These are phyloP conservation scores for Pseudonectria buxi DNA, from an alignment of 2,329 filamentous ascomycete genomes.

Conservation along the genomic window DNA sequence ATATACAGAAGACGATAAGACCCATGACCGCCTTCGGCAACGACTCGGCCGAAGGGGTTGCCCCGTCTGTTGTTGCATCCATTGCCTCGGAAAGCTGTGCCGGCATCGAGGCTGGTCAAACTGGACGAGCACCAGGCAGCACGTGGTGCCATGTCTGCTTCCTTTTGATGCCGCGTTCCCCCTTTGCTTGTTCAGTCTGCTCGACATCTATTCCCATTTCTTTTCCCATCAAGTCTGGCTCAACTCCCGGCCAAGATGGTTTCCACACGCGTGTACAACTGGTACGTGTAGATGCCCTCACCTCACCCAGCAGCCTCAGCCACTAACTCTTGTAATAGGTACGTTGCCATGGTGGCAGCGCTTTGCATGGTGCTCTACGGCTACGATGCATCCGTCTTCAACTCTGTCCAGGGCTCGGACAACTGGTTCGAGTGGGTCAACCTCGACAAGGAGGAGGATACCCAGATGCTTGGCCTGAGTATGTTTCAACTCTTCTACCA, in stretches of 20 bases:
- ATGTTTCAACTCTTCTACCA: neutral
- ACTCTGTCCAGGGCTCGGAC: conserved; percentile 60
- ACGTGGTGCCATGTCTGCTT: too few species aligned
- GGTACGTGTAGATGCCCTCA: conserved; percentile 5
- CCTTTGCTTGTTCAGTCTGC: too few species aligned
- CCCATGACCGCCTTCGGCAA: too few species aligned
- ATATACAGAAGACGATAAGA: too few species aligned
- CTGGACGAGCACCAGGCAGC: too few species aligned
- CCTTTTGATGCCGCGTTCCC: too few species aligned
- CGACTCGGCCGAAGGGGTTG: too few species aligned
- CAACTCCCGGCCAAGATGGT: conserved; percentile 27
- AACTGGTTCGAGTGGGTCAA: conserved; percentile 63
- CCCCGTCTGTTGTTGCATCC: too few species aligned
- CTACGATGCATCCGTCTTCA: conserved; percentile 69
- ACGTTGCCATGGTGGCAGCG: conserved; percentile 62
- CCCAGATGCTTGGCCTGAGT: neutral
- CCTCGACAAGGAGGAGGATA: conserved; percentile 23
- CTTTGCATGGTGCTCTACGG: conserved; percentile 71
- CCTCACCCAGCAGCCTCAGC: too few species aligned
- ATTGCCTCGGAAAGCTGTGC: too few species aligned
- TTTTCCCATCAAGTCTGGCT: conserved; percentile 13
- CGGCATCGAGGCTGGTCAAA: too few species aligned
- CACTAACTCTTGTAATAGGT: conserved; percentile 35
- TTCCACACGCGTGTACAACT: conserved; percentile 25
- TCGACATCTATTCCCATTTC: too few species aligned